Percentiles rank a stretch among this genome's conserved stretches.
phyloP scores from a whole-genome alignment of 805 yeast species.

The Candida namnaoensis region DNA sequence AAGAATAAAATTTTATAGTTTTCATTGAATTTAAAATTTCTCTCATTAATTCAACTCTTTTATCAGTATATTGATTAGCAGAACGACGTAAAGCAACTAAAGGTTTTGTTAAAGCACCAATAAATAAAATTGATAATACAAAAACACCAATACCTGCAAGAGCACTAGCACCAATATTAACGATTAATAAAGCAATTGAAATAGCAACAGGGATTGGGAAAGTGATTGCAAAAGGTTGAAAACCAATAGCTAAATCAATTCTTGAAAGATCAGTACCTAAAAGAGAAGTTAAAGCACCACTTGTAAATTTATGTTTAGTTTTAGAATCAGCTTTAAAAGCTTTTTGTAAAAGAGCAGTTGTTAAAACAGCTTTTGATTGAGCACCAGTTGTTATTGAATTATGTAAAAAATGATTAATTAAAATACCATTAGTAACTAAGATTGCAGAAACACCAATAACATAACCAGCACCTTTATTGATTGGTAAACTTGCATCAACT shows the following conservation, averaged over 20 bases:
- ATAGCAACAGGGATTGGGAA: constrained; percentile 58
- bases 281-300: constrained; percentile 60
- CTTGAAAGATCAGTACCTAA: constrained; percentile 73
- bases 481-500: constrained; percentile 24
- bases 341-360: constrained; percentile 58
- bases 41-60: constrained; percentile 50
- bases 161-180: constrained; percentile 62
- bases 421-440: constrained; percentile 28
- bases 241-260: constrained; percentile 59
- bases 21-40: constrained; percentile 56
- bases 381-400: constrained; percentile 55
- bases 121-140: constrained; percentile 34
- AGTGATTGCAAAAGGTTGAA: constrained; percentile 45
- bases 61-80: constrained; percentile 56
- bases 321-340: constrained; percentile 46
- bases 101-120: constrained; percentile 34
- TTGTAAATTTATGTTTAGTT: constrained; percentile 44
- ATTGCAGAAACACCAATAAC: constrained; percentile 44
- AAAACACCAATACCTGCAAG: constrained; percentile 57
- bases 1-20: constrained; percentile 74
- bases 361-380: constrained; percentile 53
- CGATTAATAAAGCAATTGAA: constrained; percentile 50
- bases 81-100: constrained; percentile 43
- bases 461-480: constrained; percentile 49
- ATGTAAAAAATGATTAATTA: constrained; percentile 43